Conservation (phyloP, 2,329 filamentous ascomycete genomes). For the Polytolypa hystricis region DNA sequence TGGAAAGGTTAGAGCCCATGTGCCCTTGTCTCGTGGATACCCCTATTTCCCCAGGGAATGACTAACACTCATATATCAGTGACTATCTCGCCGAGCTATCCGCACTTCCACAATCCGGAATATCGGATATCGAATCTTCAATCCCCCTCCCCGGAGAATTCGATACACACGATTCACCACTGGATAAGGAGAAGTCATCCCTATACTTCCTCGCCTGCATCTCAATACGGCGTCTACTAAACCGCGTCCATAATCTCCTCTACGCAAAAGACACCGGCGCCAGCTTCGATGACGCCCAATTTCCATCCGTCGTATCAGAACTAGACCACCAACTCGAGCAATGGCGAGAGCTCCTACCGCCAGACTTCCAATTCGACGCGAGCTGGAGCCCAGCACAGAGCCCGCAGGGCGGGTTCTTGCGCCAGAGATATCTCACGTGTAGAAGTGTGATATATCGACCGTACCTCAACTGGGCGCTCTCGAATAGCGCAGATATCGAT, state of each 20-base stretch:
- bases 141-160: constrained; percentile 39
- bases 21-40: too few relatives aligned
- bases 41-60: too few relatives aligned
- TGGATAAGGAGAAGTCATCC: constrained; percentile 38
- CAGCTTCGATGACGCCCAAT: constrained; percentile 34
- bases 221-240: constrained; percentile 21
- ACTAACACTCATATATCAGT: constrained; percentile 18
- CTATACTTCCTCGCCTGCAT: constrained; percentile 46
- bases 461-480: constrained; percentile 41
- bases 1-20: constrained; percentile 40
- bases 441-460: constrained; percentile 43
- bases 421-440: constrained; percentile 43
- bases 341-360: constrained; percentile 24
- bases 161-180: constrained; percentile 31
- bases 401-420: constrained; percentile 38
- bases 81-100: constrained; percentile 45
- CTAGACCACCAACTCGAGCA: constrained; percentile 24
- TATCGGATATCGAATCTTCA: constrained; percentile 42
- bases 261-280: constrained; percentile 39
- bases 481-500: constrained; percentile 23
- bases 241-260: constrained; percentile 26
- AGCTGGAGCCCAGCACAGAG: constrained; percentile 22
- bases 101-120: constrained; percentile 40
- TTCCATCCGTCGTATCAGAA: constrained; percentile 37
- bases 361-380: constrained; percentile 23